Percentiles rank a stretch among this genome's conserved stretches.
phyloP scores from a whole-genome alignment of 805 yeast species.

The Candida fluviatilis region DNA sequence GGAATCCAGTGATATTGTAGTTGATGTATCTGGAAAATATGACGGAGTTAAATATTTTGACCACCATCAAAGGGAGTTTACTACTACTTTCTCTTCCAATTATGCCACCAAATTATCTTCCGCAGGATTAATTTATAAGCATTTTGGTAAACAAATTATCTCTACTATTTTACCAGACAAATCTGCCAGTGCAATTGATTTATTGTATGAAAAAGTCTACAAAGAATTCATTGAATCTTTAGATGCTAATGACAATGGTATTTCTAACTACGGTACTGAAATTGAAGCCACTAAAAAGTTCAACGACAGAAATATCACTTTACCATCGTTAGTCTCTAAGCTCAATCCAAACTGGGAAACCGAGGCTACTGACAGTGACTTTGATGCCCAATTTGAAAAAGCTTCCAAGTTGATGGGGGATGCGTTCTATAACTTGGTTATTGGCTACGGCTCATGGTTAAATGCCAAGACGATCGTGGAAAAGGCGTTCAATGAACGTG shows the following conservation, averaged over 20 bases:
- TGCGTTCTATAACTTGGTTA: slow-evolving; percentile 64
- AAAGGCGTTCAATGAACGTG: slow-evolving; percentile 62
- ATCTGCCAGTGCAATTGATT: slow-evolving; percentile 45
- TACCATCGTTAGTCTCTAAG: slow-evolving; percentile 73
- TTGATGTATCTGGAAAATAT: slow-evolving; percentile 91
- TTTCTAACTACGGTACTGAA: slow-evolving; percentile 57
- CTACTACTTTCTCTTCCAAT: slow-evolving; percentile 60
- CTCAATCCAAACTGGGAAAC: slow-evolving; percentile 86
- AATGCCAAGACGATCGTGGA: slow-evolving; percentile 82
- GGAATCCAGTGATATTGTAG: slow-evolving; percentile 86
- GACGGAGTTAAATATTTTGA: slow-evolving; percentile 85
- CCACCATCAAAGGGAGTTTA: slow-evolving; percentile 93
- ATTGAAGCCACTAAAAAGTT: slow-evolving; percentile 58
- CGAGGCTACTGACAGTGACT: slow-evolving; percentile 59
- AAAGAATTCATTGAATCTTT: slow-evolving; percentile 83
- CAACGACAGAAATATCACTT: slow-evolving; percentile 65
- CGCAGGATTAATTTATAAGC: slow-evolving; percentile 91
- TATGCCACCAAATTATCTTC: slow-evolving; percentile 80
- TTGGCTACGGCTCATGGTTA: slow-evolving; percentile 82
- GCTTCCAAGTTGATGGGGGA: slow-evolving; percentile 83
- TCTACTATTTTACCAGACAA: slow-evolving; percentile 38
- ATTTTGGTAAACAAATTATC: slow-evolving; percentile 71
- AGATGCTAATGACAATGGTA: slow-evolving; percentile 96
- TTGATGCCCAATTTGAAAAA: slow-evolving; percentile 58
- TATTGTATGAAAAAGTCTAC: slow-evolving; percentile 74